Evolutionary conservation across 441 rosid species (phyloP).

Genomic region (Erysimum cheiri): DNA sequence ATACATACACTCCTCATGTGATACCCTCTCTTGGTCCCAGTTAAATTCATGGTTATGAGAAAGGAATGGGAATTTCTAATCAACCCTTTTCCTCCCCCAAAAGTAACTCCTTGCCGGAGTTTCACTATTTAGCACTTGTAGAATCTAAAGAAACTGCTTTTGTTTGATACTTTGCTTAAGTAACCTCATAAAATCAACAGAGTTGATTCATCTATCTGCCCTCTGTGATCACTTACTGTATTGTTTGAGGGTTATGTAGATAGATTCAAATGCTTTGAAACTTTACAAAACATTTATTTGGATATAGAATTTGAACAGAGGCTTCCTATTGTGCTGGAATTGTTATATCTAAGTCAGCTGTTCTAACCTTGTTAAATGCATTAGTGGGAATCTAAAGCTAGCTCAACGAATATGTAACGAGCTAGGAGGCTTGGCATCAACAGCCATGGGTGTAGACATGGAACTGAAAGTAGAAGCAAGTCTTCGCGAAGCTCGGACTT

Average conservation of each 20-base stretch:
- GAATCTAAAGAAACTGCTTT: conserved; percentile 3
- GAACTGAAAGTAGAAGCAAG: conserved; percentile 89
- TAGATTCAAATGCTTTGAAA: conserved; percentile 14
- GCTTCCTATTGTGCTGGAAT: conserved; percentile 29
- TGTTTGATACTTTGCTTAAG: conserved; percentile 16
- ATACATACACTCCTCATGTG: conserved; percentile 29
- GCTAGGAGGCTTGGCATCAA: conserved; percentile 82
- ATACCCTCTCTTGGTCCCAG: neutral
- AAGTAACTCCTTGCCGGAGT: neutral
- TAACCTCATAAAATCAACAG: conserved; percentile 21
- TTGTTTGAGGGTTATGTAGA: conserved; percentile 19
- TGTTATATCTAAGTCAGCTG: conserved; percentile 23
- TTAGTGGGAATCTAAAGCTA: conserved; percentile 83
- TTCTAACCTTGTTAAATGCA: conserved; percentile 33
- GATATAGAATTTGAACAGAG: neutral
- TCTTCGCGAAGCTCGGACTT: conserved; percentile 88
- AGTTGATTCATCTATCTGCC: conserved; percentile 12
- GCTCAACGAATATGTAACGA: conserved; percentile 90
- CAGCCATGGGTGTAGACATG: conserved; percentile 87
- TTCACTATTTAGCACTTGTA: neutral
- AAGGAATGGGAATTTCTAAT: conserved; percentile 19
- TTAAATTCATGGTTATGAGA: conserved; percentile 7
- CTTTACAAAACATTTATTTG: conserved; percentile 22
- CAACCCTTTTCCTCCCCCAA: conserved; percentile 7
- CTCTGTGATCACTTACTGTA: conserved; percentile 21